phyloP scores from a whole-genome alignment of 768 basidiomycete genomes.

The Kwoniella dendrophila region DNA sequence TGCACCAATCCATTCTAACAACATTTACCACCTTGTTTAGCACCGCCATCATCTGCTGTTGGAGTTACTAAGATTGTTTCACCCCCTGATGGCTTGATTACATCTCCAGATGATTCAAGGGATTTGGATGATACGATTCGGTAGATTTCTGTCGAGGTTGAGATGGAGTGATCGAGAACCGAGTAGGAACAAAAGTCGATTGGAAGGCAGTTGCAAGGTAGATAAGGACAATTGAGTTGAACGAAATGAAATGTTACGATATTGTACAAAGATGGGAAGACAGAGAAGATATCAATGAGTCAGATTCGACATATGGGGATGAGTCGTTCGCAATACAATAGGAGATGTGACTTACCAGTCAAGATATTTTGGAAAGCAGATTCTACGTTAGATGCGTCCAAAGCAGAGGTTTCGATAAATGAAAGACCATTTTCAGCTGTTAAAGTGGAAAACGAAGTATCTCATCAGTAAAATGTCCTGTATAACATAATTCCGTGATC shows the following conservation, averaged over 20 bases:
- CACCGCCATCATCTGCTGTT: conserved; percentile 60
- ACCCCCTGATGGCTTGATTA: conserved; percentile 71
- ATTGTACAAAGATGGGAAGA: no score
- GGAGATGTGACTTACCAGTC: conserved; percentile 64
- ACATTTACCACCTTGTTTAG: conserved; percentile 56
- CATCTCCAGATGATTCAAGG: conserved; percentile 77
- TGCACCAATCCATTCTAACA: conserved; percentile 50
- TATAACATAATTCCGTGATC: no score
- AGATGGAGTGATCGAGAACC: not conserved
- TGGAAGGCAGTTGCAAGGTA: no score
- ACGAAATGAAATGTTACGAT: not conserved
- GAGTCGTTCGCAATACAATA: not conserved
- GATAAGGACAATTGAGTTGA: no score
- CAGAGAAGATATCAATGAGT: no score
- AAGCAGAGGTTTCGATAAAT: conserved; percentile 98
- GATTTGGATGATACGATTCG: conserved; percentile 94
- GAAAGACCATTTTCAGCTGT: conserved; percentile 85
- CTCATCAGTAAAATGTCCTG: no score
- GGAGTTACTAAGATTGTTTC: conserved; percentile 83
- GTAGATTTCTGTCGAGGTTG: conserved; percentile 77
- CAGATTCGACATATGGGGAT: not conserved
- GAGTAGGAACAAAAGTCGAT: no score
- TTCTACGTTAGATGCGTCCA: conserved; percentile 99
- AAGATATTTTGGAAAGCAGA: conserved; percentile 95
- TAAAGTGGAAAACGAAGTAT: not conserved